Base-by-base conservation (phyloP, 371 early-diverging fungal genomes). In the Batrachochytrium dendrobatidis region DNA sequence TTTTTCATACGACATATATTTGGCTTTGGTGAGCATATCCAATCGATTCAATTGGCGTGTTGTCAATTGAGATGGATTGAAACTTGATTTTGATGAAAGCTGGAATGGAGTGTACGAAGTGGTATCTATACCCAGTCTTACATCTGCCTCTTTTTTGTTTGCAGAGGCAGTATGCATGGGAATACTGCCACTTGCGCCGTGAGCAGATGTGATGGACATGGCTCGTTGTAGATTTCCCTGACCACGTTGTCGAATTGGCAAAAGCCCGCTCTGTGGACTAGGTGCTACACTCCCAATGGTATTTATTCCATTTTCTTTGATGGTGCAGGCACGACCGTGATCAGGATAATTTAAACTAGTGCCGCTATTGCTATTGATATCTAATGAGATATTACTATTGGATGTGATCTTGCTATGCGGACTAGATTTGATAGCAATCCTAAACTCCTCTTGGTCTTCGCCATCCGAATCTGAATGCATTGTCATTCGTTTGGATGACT, bases 1-100 rank as follows among this genome's bases (percentile, higher is more conserved):
- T 26, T 35, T 46, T 8, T 64, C 62, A 30, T 64, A 64, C 17
- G 64, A 59, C 55, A 46, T 29, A 35, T 64, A 64, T 34, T 64
- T 64, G 2, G 60, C 61, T 34, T 34, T 53, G 6, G 49, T 60
- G 33, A 30, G 43, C 25, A 53, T 48, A 52, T 63, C 58, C 44
- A 63, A 2, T 46, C 32, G 43, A 22, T 22, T 43, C 25, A 62
- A 10, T n/a, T 50, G 48, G 2, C 43, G 20, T 30, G 17, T 0
- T 18, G 64, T 49, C 20, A 63, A 18, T 30, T 49, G 32, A 12
- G 45, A 18, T 8, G 46, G 43, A 20, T 53, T 54, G 29, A 53
- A 63, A 32, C 44, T 53, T 17, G 62, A 62, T 2, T 17, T 10
- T 15, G 55, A 29, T 2, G 20, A 32, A 7, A 63, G 62, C 15